Conservation (phyloP, 2,329 filamentous ascomycete species). For the Neodidymelliopsis sp. region DNA sequence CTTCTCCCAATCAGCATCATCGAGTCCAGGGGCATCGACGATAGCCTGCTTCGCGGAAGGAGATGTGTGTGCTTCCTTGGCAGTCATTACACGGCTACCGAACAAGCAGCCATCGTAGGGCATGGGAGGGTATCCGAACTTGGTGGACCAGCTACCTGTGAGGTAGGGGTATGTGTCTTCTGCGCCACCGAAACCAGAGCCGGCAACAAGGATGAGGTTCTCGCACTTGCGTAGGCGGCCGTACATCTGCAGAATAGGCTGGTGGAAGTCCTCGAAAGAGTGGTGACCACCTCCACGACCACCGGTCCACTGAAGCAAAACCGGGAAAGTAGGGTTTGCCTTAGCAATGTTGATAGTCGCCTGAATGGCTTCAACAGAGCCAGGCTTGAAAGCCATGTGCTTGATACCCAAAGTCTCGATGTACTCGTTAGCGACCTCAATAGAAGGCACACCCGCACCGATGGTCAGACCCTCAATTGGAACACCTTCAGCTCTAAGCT, state of each 20-base stretch:
- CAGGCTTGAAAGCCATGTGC: slow-evolving; percentile 59
- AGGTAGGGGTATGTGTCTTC: slow-evolving; percentile 59
- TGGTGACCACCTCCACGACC: slow-evolving; percentile 60
- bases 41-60: slow-evolving; percentile 56
- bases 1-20: slow-evolving; percentile 56
- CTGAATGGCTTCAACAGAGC: slow-evolving; percentile 55
- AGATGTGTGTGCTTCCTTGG: slow-evolving; percentile 56
- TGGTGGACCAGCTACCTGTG: slow-evolving; percentile 54
- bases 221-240: slow-evolving; percentile 53
- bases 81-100: slow-evolving; percentile 58
- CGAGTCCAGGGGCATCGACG: slow-evolving; percentile 52
- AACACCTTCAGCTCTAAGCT: slow-evolving; percentile 56
- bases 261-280: slow-evolving; percentile 60
- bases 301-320: slow-evolving; percentile 60
- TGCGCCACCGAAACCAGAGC: slow-evolving; percentile 57
- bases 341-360: slow-evolving; percentile 58
- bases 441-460: slow-evolving; percentile 58
- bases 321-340: slow-evolving; percentile 55
- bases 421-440: slow-evolving; percentile 58
- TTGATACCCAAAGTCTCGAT: slow-evolving; percentile 65
- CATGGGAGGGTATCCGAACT: slow-evolving; percentile 55
- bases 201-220: slow-evolving; percentile 58
- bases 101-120: slow-evolving; percentile 58
- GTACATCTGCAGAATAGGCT: slow-evolving; percentile 58
- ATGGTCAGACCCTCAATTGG: slow-evolving; percentile 59